Percentiles rank a stretch among this genome's conserved stretches.
These are phyloP conservation scores for Leucogyrophana mollusca DNA, from an alignment of 768 basidiomycete species.

Conservation along the genomic window DNA sequence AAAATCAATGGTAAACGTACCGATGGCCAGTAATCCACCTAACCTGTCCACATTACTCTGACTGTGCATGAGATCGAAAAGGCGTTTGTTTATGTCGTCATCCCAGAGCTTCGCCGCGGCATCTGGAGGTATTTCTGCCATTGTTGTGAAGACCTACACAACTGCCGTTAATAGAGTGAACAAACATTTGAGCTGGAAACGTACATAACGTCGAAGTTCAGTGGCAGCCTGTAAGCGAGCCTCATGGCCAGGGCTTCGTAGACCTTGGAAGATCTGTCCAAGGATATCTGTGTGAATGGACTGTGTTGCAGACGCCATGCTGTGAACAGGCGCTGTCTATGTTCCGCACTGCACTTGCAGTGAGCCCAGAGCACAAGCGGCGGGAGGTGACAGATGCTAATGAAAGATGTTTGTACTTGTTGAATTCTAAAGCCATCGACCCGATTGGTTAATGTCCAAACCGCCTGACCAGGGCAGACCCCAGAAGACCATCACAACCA, in stretches of 20 bases:
- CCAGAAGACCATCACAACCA: too few species aligned
- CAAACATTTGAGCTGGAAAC: slow-evolving; percentile 22
- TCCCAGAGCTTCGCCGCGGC: slow-evolving; percentile 83
- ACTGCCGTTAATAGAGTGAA: slow-evolving; percentile 11
- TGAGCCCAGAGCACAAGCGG: neutral
- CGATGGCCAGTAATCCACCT: slow-evolving; percentile 86
- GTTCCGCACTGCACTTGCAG: slow-evolving; percentile 3
- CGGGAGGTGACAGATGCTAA: slow-evolving; percentile 6
- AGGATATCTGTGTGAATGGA: slow-evolving; percentile 61
- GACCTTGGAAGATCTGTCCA: slow-evolving; percentile 62
- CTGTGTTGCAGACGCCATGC: slow-evolving; percentile 62
- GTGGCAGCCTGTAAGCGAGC: slow-evolving; percentile 64
- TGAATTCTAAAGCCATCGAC: slow-evolving; percentile 21
- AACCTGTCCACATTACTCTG: slow-evolving; percentile 76
- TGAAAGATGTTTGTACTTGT: slow-evolving; percentile 27
- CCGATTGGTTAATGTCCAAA: slow-evolving; percentile 9
- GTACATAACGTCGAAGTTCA: slow-evolving; percentile 74
- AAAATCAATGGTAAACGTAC: slow-evolving; percentile 37
- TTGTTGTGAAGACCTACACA: slow-evolving; percentile 63
- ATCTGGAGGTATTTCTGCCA: slow-evolving; percentile 81
- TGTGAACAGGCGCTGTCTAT: slow-evolving; percentile 11
- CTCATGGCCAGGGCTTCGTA: slow-evolving; percentile 65
- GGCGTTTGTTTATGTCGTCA: slow-evolving; percentile 72
- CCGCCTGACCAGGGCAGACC: too few species aligned
- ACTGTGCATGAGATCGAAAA: slow-evolving; percentile 85